phyloP scores from a whole-genome alignment of 129 eudicot genomes.

The Flaveria linearis region DNA sequence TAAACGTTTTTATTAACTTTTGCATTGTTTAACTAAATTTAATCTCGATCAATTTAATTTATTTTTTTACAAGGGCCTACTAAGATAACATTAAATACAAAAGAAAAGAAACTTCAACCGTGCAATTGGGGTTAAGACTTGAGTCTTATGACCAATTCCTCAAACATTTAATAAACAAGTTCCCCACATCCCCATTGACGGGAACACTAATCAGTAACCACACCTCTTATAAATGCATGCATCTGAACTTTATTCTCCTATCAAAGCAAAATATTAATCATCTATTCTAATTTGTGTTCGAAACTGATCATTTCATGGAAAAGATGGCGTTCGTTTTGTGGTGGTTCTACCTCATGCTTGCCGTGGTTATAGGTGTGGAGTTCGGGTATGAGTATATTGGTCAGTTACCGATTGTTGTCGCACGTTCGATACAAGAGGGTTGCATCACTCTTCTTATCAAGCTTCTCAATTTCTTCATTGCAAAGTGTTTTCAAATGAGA shows the following conservation, averaged over 20 bases:
- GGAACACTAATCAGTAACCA: no score
- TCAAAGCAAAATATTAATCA: not conserved
- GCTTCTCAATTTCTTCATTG: constrained; percentile 33
- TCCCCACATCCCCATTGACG: constrained; percentile 2
- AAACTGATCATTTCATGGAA: not conserved
- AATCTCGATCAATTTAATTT: not conserved
- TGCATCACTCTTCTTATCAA: constrained; percentile 26
- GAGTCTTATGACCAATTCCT: constrained; percentile 7
- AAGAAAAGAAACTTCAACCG: constrained; percentile 1
- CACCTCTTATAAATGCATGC: not conserved
- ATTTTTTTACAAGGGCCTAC: not conserved
- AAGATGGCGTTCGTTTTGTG: not conserved
- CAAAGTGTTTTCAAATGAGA: constrained; percentile 34
- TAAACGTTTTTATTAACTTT: no score
- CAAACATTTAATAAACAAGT: no score
- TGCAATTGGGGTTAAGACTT: constrained; percentile 15
- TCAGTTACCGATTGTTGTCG: not conserved
- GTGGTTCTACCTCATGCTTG: constrained; percentile 8
- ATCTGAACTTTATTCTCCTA: not conserved
- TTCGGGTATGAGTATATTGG: not conserved
- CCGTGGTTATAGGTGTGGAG: not conserved
- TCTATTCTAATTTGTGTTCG: not conserved
- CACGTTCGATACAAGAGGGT: constrained; percentile 12
- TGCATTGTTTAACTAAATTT: no score
- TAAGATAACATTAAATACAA: not conserved